Evolutionary conservation across 805 yeast species (phyloP).

Genomic region (Lipomyces orientalis): DNA sequence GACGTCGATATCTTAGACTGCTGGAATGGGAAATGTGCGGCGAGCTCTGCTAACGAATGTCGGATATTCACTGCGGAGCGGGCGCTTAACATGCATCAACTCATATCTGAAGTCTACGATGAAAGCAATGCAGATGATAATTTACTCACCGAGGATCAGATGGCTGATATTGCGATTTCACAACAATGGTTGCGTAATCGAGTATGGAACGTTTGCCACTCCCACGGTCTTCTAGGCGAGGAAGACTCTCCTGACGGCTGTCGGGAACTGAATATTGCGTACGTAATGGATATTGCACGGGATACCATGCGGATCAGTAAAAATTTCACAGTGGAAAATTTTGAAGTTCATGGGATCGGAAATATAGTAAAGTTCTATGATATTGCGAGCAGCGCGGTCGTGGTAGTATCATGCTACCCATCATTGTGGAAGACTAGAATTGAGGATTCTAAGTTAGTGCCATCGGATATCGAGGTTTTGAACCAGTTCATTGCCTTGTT

Average conservation of each 20-base stretch:
- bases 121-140: slow-evolving; percentile 8
- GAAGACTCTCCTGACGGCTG: neutral
- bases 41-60: slow-evolving; percentile 1
- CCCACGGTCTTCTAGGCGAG: slow-evolving; percentile 12
- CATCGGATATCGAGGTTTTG: slow-evolving; percentile 13
- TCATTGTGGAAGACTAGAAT: neutral
- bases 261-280: slow-evolving; percentile 10
- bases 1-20: slow-evolving; percentile 16
- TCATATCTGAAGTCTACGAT: slow-evolving; percentile 5
- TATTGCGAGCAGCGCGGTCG: slow-evolving; percentile 13
- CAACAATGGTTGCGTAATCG: slow-evolving; percentile 26
- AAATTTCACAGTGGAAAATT: slow-evolving; percentile 7
- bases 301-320: slow-evolving; percentile 10
- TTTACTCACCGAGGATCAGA: slow-evolving; percentile 13
- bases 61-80: slow-evolving; percentile 3
- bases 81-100: slow-evolving; percentile 10
- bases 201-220: slow-evolving; percentile 22
- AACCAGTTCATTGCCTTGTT: slow-evolving; percentile 17
- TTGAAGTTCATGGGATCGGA: slow-evolving; percentile 29
- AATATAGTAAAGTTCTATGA: slow-evolving; percentile 25
- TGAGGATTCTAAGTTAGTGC: slow-evolving; percentile 1
- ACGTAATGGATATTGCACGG: slow-evolving; percentile 19
- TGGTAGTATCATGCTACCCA: neutral
- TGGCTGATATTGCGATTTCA: slow-evolving; percentile 17
- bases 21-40: slow-evolving; percentile 18